These are phyloP conservation scores for Maudiozyma serrabonitensis DNA, from an alignment of 805 yeast species.

Conservation along the genomic window DNA sequence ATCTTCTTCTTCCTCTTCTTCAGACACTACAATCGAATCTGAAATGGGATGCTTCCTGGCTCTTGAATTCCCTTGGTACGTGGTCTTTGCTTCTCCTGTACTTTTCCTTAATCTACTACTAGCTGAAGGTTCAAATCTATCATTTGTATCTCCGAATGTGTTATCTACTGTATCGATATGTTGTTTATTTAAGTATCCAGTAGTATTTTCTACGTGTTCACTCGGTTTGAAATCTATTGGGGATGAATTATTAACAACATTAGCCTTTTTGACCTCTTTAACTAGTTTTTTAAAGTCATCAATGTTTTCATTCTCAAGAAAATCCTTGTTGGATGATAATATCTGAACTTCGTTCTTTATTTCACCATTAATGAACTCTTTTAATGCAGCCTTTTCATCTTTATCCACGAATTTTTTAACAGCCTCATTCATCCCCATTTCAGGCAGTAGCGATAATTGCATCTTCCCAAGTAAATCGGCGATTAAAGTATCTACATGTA, in stretches of 20 bases:
- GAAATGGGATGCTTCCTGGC: background rate
- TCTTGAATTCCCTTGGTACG: background rate
- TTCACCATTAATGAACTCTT: conserved; percentile 50
- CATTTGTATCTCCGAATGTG: background rate
- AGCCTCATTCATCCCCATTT: conserved; percentile 63
- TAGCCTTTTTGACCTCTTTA: conserved; percentile 33
- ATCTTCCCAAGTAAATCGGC: conserved; percentile 52
- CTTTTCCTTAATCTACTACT: background rate
- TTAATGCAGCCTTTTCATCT: conserved; percentile 69
- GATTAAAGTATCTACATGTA: conserved; percentile 55
- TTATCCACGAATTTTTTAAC: conserved; percentile 65
- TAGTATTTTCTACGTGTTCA: too few species aligned
- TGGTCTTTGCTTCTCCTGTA: background rate
- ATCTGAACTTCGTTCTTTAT: conserved; percentile 42
- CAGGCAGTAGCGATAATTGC: conserved; percentile 61
- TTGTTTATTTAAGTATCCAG: too few species aligned
- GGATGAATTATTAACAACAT: conserved; percentile 4
- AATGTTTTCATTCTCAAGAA: conserved; percentile 30
- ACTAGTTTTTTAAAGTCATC: conserved; percentile 38
- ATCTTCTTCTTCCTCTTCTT: conserved; percentile 3
- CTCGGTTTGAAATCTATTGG: background rate
- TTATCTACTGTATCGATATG: background rate
- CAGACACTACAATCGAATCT: conserved; percentile 9
- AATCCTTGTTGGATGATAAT: conserved; percentile 35
- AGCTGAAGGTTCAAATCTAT: too few species aligned